Conservation (phyloP, 345 rosid species). For the Rhizophora apiculata region DNA sequence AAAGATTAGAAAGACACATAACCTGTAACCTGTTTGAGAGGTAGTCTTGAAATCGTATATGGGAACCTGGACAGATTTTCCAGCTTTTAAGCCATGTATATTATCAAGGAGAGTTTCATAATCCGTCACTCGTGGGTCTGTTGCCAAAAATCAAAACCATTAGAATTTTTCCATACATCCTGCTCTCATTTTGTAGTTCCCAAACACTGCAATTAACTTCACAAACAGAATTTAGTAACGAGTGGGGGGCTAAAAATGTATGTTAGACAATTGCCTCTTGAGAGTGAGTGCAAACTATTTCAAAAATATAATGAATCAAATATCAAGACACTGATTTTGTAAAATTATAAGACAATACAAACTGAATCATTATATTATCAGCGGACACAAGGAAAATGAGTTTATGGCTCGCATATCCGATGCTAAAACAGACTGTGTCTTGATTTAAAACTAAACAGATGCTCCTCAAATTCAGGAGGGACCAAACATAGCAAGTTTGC, state of each 20-base stretch:
- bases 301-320: not conserved
- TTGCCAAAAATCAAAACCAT: slow-evolving; percentile 29
- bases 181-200: too few relatives aligned
- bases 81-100: slow-evolving; percentile 73
- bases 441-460: not conserved
- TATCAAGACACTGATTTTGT: not conserved
- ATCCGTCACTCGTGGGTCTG: slow-evolving; percentile 97
- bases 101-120: slow-evolving; percentile 85
- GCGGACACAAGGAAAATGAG: not conserved
- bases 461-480: not conserved
- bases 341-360: not conserved
- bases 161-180: too few relatives aligned
- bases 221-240: slow-evolving; percentile 11
- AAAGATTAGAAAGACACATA: slow-evolving; percentile 12
- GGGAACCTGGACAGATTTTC: slow-evolving; percentile 86
- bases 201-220: slow-evolving; percentile 15
- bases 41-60: slow-evolving; percentile 93
- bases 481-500: not conserved
- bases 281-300: not conserved
- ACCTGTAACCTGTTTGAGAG: slow-evolving; percentile 88
- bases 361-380: not conserved
- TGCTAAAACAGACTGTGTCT: not conserved
- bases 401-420: not conserved
- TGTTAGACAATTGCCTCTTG: not conserved
- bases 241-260: slow-evolving; percentile 5